Percentiles rank a stretch among this genome's conserved stretches.
Evolutionary conservation across 2,329 filamentous ascomycete genomes (phyloP).

Genomic region (Diaporthe sp.): DNA sequence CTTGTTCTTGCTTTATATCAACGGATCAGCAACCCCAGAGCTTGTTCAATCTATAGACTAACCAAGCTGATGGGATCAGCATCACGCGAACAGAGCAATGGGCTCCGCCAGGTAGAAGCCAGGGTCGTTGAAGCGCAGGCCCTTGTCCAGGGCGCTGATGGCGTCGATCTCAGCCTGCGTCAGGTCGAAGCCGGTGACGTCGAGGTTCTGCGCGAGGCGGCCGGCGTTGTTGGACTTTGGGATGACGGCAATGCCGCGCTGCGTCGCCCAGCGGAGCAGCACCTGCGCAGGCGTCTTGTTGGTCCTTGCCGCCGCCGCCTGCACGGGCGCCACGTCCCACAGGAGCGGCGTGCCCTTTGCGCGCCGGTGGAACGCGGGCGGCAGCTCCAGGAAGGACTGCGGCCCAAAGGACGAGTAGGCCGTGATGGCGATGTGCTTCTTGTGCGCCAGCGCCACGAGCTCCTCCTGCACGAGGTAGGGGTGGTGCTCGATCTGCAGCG

Average conservation of each 20-base stretch:
- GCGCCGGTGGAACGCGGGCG: not conserved
- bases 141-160: not conserved
- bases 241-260: conserved; percentile 5
- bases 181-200: not conserved
- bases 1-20: too few species aligned
- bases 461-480: conserved; percentile 11
- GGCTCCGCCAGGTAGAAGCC: not conserved
- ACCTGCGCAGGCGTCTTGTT: not conserved
- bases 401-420: not conserved
- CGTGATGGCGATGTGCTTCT: conserved; percentile 9
- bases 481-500: conserved; percentile 18
- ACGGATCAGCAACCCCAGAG: too few species aligned
- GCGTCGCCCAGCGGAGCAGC: conserved; percentile 1
- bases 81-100: not conserved
- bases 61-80: not conserved
- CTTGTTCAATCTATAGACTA: too few species aligned
- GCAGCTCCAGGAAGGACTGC: conserved; percentile 14
- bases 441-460: not conserved
- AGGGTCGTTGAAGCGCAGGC: conserved; percentile 1
- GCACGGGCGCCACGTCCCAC: conserved; percentile 1
- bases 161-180: not conserved
- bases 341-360: not conserved
- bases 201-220: not conserved
- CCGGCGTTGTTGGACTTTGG: conserved; percentile 7
- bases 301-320: conserved; percentile 3